Conservation (phyloP, 805 yeast species). For the Hermanozyma aechmeae region DNA sequence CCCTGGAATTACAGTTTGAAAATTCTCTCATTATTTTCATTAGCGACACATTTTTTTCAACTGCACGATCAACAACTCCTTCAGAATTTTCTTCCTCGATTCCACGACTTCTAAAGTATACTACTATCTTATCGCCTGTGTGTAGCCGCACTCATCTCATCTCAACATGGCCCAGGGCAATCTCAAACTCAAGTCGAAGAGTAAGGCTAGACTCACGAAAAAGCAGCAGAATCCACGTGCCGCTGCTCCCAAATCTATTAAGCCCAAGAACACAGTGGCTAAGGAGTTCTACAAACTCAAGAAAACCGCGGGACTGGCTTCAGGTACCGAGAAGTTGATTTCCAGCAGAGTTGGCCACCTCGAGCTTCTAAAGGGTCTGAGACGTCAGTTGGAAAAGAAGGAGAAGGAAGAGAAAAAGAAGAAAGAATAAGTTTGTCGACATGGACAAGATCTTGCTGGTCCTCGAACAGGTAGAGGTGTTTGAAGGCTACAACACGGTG, state of each 20-base stretch:
- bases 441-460: no score
- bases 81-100: no score
- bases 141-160: constrained; percentile 1
- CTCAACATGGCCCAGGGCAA: constrained; percentile 64
- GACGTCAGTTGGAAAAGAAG: constrained; percentile 68
- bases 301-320: constrained; percentile 28
- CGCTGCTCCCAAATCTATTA: constrained; percentile 61
- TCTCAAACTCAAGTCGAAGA: constrained; percentile 45
- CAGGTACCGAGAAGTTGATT: constrained; percentile 69
- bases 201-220: constrained; percentile 50
- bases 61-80: no score
- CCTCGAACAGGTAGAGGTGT: no score
- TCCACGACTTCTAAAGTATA: no score
- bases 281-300: constrained; percentile 41
- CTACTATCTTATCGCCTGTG: no score
- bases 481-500: no score
- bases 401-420: constrained; percentile 29
- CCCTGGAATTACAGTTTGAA: no score
- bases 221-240: constrained; percentile 58
- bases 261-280: constrained; percentile 53
- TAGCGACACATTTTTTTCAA: no score
- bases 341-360: constrained; percentile 91
- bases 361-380: constrained; percentile 82
- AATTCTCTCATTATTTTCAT: no score
- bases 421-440: not conserved